phyloP scores from a whole-genome alignment of 495 filamentous ascomycete genomes.

The Tuber umbilicatum region DNA sequence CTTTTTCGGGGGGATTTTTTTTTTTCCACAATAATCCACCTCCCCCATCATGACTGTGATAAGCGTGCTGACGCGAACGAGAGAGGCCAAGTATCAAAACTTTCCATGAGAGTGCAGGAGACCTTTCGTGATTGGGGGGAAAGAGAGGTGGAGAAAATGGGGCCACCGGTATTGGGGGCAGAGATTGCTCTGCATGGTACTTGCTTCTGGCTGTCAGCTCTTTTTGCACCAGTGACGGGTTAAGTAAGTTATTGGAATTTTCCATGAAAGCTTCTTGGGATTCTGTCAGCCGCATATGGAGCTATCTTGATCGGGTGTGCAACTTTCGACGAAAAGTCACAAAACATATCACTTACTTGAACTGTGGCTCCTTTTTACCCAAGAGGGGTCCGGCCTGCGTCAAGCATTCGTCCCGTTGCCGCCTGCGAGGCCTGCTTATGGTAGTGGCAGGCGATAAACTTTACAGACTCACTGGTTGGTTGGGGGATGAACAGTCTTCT shows the following conservation, averaged over 20 bases:
- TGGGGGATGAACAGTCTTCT: slow-evolving; percentile 12
- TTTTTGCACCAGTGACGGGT: not conserved
- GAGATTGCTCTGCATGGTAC: not conserved
- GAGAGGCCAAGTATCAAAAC: not conserved
- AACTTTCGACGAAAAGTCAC: not conserved
- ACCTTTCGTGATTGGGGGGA: not conserved
- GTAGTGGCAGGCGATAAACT: not conserved
- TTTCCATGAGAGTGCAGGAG: not conserved
- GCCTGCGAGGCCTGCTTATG: not conserved
- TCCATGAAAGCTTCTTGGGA: not conserved
- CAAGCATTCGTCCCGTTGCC: not conserved
- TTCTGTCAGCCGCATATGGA: not conserved
- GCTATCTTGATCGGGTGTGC: not conserved
- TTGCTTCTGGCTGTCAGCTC: not conserved
- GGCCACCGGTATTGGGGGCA: not conserved
- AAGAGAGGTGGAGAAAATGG: not conserved
- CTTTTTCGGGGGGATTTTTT: not conserved
- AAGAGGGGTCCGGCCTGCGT: not conserved
- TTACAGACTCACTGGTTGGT: slow-evolving; percentile 22
- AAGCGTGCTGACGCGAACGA: not conserved
- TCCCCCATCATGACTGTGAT: not conserved
- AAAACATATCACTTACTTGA: not conserved
- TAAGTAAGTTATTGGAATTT: not conserved
- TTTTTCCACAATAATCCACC: not conserved
- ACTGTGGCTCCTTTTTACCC: not conserved